These are phyloP conservation scores for Isabelozyma pseudorhagii DNA, from an alignment of 805 yeast genomes.

Conservation along the genomic window DNA sequence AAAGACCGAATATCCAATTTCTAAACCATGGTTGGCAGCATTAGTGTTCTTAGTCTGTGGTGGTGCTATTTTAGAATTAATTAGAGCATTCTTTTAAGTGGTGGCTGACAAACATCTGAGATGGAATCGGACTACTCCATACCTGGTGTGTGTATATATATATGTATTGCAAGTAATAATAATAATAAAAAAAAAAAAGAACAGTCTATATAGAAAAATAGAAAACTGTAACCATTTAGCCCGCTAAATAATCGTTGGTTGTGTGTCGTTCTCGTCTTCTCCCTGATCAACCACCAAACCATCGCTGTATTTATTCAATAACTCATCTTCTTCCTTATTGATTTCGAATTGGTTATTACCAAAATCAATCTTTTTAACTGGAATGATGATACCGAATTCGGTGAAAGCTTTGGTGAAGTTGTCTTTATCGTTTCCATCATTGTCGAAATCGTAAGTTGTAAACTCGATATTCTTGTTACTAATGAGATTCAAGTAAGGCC, in stretches of 20 bases:
- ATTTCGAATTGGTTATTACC: neutral
- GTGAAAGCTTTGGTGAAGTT: conserved; percentile 15
- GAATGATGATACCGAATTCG: conserved; percentile 25
- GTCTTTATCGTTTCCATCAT: conserved; percentile 2
- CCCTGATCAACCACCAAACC: conserved; percentile 10
- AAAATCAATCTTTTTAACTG: conserved; percentile 11
- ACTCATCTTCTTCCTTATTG: conserved; percentile 3
- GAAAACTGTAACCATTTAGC: neutral
- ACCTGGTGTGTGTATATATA: neutral
- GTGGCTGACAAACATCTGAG: no score
- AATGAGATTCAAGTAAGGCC: conserved; percentile 31
- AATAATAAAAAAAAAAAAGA: neutral
- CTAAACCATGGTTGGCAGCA: conserved; percentile 61
- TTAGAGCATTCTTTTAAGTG: conserved; percentile 48
- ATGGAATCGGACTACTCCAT: no score
- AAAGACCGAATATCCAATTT: conserved; percentile 48
- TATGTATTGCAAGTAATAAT: neutral
- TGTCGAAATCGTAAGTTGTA: conserved; percentile 19
- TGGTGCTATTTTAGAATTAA: conserved; percentile 73
- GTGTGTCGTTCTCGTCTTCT: neutral
- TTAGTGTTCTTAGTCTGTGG: conserved; percentile 72
- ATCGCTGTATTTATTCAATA: conserved; percentile 5
- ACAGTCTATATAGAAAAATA: neutral
- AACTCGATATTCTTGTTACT: conserved; percentile 28
- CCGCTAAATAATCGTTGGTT: neutral